Base-by-base conservation (phyloP, 2,329 filamentous ascomycete genomes). In the Ophiostoma fasciatum region DNA sequence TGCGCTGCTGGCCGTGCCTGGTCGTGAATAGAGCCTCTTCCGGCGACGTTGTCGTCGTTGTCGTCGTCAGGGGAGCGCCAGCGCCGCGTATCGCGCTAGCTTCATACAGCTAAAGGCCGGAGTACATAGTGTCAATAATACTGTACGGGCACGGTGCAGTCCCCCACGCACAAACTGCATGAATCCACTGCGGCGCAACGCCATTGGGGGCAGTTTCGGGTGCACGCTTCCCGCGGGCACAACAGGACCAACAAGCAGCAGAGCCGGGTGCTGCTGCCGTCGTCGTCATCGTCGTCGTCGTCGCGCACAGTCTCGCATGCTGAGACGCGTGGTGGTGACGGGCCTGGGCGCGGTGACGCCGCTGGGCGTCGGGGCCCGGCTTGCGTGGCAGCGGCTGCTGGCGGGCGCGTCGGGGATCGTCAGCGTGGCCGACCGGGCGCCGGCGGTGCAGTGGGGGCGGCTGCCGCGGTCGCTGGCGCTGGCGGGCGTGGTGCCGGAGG, bases 391-490 rank as follows among this genome's bases (percentile, higher is more conserved):
- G 41, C 78, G 82, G 36, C 72, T 98, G 28, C 56, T 96, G 21
- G 74, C 81, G 28, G 76, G 83, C 30, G 67, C 87, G 27, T 85
- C 78, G 42, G 90, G 87, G 44, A 74, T 98, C 48, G 68, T 76
- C 39, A 88, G 81, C 47, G 69, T 90, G 35, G 69, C 68, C 39
- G 55, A 71, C 39, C 65, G 72, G 35, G 71, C 65, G 41, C 75
- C 59, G 43, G 64, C 43, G 55, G 62, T 50, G 20, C 54, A 55
- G 45, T 94, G 87, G 67, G 64, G 64, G 8, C 71, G 75, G 29
- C 63, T 94, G 28, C 84, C 88, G 11, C 63, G 94, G 28, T 84
- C 88, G 11, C 90, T 83, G 54, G 83, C 78, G 36, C 75, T 96
- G 35, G 88, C 87, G 29, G 90, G 81, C 2, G 53, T 90, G 14